Percentiles rank a stretch among this genome's conserved stretches.
These are phyloP conservation scores for Micromonas pusilla DNA, from an alignment of 139 green algal species.

Conservation along the genomic window DNA sequence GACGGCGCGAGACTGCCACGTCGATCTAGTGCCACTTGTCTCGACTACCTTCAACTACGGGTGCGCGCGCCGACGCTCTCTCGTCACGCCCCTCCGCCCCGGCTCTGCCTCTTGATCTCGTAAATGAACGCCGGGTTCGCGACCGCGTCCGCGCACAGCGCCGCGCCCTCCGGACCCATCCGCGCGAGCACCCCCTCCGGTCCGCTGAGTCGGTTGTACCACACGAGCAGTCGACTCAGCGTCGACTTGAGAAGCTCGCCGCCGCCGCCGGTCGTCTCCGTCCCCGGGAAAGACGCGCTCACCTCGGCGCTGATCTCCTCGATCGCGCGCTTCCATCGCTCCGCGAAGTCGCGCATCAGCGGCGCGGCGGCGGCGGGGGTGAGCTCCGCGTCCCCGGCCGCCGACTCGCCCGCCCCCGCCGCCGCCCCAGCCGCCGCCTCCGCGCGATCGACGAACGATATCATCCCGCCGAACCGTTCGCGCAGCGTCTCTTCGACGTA, in stretches of 20 bases:
- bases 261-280: not conserved
- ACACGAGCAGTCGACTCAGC: not conserved
- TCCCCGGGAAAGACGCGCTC: not conserved
- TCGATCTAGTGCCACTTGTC: too few relatives aligned
- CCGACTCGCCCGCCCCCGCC: too few relatives aligned
- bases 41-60: too few relatives aligned
- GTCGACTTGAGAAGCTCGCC: constrained; percentile 10
- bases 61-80: not conserved
- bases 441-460: too few relatives aligned
- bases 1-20: too few relatives aligned
- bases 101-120: not conserved
- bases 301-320: not conserved
- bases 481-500: too few relatives aligned
- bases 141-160: not conserved
- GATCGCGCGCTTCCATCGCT: constrained; percentile 15
- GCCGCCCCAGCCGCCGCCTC: too few relatives aligned
- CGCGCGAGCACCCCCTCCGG: not conserved
- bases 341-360: constrained; percentile 16
- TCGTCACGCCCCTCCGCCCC: not conserved
- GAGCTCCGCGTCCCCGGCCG: not conserved
- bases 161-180: not conserved
- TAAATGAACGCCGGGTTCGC: constrained; percentile 15
- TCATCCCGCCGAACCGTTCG: too few relatives aligned
- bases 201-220: not conserved
- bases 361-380: too few relatives aligned